These are phyloP conservation scores for Aphanomyces stellatus DNA, from an alignment of 352 stramenopile genomes.

Conservation along the genomic window DNA sequence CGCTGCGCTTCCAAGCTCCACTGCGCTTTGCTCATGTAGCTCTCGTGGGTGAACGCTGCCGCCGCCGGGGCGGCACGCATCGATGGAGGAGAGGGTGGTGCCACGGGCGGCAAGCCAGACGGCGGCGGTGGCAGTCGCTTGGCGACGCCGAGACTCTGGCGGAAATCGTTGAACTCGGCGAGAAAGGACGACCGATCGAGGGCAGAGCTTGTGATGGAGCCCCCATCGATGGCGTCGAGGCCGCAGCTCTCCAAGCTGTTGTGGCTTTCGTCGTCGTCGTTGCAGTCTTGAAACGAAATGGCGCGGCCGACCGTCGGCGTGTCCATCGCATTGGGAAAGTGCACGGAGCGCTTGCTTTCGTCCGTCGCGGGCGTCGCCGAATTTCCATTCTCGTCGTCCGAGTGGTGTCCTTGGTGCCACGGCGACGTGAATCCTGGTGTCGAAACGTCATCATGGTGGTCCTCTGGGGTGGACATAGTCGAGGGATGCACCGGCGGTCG, in stretches of 20 bases:
- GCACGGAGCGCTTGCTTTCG: constrained; percentile 12
- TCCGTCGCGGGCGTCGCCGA: not conserved
- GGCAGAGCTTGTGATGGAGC: constrained; percentile 8
- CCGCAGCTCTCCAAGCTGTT: no score
- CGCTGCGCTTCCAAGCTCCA: constrained; percentile 10
- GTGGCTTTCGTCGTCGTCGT: constrained; percentile 4
- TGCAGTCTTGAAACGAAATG: constrained; percentile 14
- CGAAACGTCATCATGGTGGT: not conserved
- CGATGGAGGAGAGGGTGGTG: no score
- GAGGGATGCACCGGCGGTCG: not conserved
- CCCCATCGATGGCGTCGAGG: not conserved
- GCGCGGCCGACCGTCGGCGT: constrained; percentile 11
- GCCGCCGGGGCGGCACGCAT: no score
- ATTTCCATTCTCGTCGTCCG: not conserved
- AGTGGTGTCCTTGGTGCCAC: not conserved
- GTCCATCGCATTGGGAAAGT: constrained; percentile 4
- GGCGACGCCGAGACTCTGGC: not conserved
- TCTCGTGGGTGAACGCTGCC: no score
- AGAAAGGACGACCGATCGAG: constrained; percentile 17
- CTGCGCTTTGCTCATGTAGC: constrained; percentile 13
- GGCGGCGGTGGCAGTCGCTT: not conserved
- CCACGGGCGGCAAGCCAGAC: not conserved
- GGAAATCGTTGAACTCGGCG: constrained; percentile 12
- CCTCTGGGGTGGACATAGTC: not conserved
- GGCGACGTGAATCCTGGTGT: not conserved